Percentiles rank a stretch among this genome's conserved stretches.
Conservation (phyloP, 805 yeast species). For the Candida michaelii region DNA sequence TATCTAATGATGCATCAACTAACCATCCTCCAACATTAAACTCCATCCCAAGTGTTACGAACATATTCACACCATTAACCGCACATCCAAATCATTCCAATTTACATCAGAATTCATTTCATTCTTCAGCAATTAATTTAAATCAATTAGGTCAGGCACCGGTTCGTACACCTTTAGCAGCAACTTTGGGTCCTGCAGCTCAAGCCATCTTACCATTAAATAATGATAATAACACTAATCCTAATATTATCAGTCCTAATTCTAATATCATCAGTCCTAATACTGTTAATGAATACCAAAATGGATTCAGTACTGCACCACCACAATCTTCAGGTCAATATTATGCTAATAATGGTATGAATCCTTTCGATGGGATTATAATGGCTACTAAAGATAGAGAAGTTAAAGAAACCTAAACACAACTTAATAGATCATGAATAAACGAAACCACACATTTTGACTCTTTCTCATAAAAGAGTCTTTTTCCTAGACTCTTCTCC, state of each 20-base stretch:
- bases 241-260: not conserved
- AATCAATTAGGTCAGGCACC: conserved; percentile 18
- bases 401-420: not conserved
- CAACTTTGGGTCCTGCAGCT: conserved; percentile 28
- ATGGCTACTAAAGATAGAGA: conserved; percentile 19
- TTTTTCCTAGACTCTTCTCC: too few species aligned
- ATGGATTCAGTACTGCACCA: conserved; percentile 23
- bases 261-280: conserved; percentile 22
- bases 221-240: conserved; percentile 4
- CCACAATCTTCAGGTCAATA: conserved; percentile 33
- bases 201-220: conserved; percentile 23
- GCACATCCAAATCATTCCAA: conserved; percentile 22
- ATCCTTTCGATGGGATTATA: conserved; percentile 40
- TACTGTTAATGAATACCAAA: not conserved
- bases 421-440: conserved; percentile 1
- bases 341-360: conserved; percentile 35
- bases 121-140: conserved; percentile 12
- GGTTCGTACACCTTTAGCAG: conserved; percentile 27
- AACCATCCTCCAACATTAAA: conserved; percentile 25
- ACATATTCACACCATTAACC: conserved; percentile 30
- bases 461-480: too few species aligned
- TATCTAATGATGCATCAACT: conserved; percentile 23
- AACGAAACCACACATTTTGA: too few species aligned
- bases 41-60: conserved; percentile 33
- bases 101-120: not conserved